These are phyloP conservation scores for Colletotrichum cuscutae DNA, from an alignment of 2,329 filamentous ascomycete genomes.

Conservation along the genomic window DNA sequence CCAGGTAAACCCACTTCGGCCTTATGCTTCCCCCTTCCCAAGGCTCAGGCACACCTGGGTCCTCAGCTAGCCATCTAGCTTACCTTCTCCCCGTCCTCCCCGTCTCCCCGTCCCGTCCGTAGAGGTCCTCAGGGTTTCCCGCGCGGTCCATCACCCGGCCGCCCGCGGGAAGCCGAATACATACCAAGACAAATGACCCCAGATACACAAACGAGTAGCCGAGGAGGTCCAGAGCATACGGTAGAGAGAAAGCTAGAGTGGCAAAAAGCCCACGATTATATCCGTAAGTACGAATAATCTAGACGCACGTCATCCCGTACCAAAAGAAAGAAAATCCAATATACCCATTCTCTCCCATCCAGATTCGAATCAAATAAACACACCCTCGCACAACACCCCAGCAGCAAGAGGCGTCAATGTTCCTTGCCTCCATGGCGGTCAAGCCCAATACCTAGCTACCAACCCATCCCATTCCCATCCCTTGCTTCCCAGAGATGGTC, in stretches of 20 bases:
- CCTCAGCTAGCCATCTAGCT: neutral
- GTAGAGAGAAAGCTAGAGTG: neutral
- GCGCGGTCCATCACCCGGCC: neutral
- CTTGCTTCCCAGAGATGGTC: neutral
- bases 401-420: neutral
- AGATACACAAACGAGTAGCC: neutral
- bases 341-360: too few species aligned
- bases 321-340: too few species aligned
- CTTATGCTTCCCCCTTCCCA: neutral
- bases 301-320: neutral
- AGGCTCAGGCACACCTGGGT: neutral
- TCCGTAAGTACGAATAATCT: neutral
- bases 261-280: neutral
- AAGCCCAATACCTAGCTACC: neutral
- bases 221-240: too few species aligned
- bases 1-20: neutral
- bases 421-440: conserved; percentile 28
- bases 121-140: neutral
- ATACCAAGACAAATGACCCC: neutral
- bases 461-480: neutral
- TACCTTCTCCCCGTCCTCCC: neutral
- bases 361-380: neutral
- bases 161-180: neutral
- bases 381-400: neutral
- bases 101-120: neutral